Conservation (phyloP, 805 yeast species). For the Candida ascalaphidarum region DNA sequence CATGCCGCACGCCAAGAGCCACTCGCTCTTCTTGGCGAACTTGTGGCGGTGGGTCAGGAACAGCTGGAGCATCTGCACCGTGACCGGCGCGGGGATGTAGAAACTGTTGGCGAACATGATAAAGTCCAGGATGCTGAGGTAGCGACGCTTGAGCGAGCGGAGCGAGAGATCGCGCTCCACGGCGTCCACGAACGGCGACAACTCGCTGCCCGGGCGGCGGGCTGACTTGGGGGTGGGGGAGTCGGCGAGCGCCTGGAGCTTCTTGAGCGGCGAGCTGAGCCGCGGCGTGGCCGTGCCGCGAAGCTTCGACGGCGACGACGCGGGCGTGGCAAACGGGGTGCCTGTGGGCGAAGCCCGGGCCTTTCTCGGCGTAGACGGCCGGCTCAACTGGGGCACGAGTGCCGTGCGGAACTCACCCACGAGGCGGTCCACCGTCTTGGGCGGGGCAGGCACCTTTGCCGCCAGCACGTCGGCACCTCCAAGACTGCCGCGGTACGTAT, state of each 20-base stretch:
- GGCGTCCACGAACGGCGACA: slow-evolving; percentile 1
- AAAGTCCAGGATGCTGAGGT: slow-evolving; percentile 24
- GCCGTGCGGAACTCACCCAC: slow-evolving; percentile 36
- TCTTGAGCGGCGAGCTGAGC: slow-evolving; percentile 30
- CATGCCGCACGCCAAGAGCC: slow-evolving; percentile 65
- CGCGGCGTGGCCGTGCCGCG: too few relatives aligned
- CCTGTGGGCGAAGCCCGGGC: slow-evolving; percentile 12
- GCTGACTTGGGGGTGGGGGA: too few relatives aligned
- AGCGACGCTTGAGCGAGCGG: too few relatives aligned
- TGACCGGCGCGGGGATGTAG: slow-evolving; percentile 47
- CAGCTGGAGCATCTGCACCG: slow-evolving; percentile 41
- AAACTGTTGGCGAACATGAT: slow-evolving; percentile 52
- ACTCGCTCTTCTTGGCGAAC: slow-evolving; percentile 46
- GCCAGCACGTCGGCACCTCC: slow-evolving; percentile 41
- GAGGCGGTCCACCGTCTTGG: slow-evolving; percentile 30
- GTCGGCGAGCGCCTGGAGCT: slow-evolving; percentile 16
- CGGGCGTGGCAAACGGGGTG: slow-evolving; percentile 8
- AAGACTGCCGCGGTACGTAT: slow-evolving; percentile 34
- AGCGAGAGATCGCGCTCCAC: slow-evolving; percentile 6
- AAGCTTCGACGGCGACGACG: too few relatives aligned
- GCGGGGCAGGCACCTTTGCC: slow-evolving; percentile 52
- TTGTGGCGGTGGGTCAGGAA: slow-evolving; percentile 43
- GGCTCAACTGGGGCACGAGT: slow-evolving; percentile 1
- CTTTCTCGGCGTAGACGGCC: slow-evolving; percentile 6
- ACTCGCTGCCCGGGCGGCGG: too few relatives aligned